Evolutionary conservation across 2,329 filamentous ascomycete species (phyloP).

Genomic region (Ceratocystis diversiconidia): DNA sequence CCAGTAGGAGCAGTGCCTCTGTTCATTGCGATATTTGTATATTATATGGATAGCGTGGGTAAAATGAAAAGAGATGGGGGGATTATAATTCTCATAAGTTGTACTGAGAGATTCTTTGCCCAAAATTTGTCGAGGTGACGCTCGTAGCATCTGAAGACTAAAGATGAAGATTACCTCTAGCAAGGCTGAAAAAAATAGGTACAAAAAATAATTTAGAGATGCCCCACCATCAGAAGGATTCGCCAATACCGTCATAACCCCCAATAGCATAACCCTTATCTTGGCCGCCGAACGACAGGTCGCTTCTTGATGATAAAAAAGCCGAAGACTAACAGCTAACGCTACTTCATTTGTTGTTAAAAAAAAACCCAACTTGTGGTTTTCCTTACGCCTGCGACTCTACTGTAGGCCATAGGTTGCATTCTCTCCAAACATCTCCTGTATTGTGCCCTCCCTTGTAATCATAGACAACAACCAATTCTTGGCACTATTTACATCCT

Average conservation of each 20-base stretch:
- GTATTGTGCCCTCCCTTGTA: constrained; percentile 56
- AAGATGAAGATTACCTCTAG: background rate
- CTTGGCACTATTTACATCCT: constrained; percentile 65
- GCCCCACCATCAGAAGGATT: constrained; percentile 4
- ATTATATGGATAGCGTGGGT: background rate
- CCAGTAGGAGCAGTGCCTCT: constrained; percentile 9
- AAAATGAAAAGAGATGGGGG: background rate
- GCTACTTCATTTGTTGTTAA: too few relatives aligned
- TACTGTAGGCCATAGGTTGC: constrained; percentile 61
- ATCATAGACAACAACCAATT: constrained; percentile 69
- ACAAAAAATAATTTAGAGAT: constrained; percentile 2
- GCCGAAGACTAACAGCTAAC: background rate
- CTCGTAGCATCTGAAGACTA: background rate
- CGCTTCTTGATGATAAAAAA: background rate
- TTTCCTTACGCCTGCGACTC: background rate
- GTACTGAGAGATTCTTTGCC: background rate
- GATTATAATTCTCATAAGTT: background rate
- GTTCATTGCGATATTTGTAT: constrained; percentile 4
- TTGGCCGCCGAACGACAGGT: background rate
- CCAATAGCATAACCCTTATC: background rate
- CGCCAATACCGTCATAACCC: background rate
- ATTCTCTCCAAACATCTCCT: constrained; percentile 61
- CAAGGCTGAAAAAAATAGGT: constrained; percentile 5
- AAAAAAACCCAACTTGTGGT: background rate
- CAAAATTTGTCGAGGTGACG: background rate